Conservation (phyloP, 805 yeast genomes). For the Pichia phayaonensis region DNA sequence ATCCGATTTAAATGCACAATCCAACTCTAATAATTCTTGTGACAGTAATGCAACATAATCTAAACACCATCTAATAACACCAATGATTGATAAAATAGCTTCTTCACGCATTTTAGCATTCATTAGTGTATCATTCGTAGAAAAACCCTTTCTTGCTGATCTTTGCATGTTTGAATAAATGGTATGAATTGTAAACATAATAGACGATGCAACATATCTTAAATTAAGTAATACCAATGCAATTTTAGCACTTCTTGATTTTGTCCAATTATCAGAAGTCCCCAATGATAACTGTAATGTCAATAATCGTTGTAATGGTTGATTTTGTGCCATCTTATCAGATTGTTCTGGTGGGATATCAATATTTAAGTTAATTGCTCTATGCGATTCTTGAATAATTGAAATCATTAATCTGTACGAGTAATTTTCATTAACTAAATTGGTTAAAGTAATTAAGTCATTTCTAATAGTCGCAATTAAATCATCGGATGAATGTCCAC, state of each 20-base stretch:
- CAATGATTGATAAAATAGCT: slow-evolving; percentile 56
- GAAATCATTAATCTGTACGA: slow-evolving; percentile 32
- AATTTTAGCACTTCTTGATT: slow-evolving; percentile 35
- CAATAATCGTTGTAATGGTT: slow-evolving; percentile 67
- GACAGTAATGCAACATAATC: slow-evolving; percentile 66
- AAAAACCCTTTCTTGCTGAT: slow-evolving; percentile 47
- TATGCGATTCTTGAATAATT: slow-evolving; percentile 58
- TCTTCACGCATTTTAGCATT: slow-evolving; percentile 47
- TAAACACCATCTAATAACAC: slow-evolving; percentile 78
- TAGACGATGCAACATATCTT: slow-evolving; percentile 63
- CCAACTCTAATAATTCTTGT: slow-evolving; percentile 59
- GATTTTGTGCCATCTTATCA: slow-evolving; percentile 67
- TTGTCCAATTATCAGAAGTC: slow-evolving; percentile 32
- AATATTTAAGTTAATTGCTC: slow-evolving; percentile 66
- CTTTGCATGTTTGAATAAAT: slow-evolving; percentile 57
- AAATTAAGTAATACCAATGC: slow-evolving; percentile 63
- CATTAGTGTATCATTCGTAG: slow-evolving; percentile 37
- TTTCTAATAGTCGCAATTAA: slow-evolving; percentile 47
- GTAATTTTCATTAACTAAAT: slow-evolving; percentile 17
- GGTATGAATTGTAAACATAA: slow-evolving; percentile 53
- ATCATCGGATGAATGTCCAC: slow-evolving; percentile 63
- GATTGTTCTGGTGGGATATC: slow-evolving; percentile 67
- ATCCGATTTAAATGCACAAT: slow-evolving; percentile 21
- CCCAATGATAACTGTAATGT: slow-evolving; percentile 67
- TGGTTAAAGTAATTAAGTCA: slow-evolving; percentile 31